These are phyloP conservation scores for Beauveria varroae DNA, from an alignment of 2,329 filamentous ascomycete species.

Conservation along the genomic window DNA sequence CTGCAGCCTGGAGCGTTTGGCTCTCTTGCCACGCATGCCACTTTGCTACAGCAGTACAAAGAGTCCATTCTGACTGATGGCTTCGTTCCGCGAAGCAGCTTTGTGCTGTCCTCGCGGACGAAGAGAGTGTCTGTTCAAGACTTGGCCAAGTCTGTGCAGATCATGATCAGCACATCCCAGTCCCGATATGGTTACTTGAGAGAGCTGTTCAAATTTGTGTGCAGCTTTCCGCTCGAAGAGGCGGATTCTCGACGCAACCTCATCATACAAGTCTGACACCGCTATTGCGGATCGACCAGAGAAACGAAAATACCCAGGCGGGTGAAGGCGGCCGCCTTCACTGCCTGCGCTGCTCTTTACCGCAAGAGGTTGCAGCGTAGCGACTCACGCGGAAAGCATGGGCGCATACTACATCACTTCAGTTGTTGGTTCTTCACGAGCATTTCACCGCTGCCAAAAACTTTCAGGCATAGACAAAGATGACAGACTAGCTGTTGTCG, in stretches of 20 bases:
- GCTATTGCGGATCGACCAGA: neutral
- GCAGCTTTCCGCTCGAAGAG: constrained; percentile 77
- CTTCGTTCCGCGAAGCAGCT: constrained; percentile 35
- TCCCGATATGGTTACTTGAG: constrained; percentile 71
- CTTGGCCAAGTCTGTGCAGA: constrained; percentile 69
- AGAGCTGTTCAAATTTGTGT: constrained; percentile 77
- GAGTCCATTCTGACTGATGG: constrained; percentile 69
- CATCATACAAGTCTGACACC: constrained; percentile 46
- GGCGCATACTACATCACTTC: neutral
- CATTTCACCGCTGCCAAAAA: neutral
- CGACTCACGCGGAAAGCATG: neutral
- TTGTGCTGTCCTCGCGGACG: constrained; percentile 39
- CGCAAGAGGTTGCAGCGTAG: neutral
- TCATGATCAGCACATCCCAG: constrained; percentile 58
- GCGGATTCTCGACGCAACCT: constrained; percentile 59
- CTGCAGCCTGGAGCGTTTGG: constrained; percentile 76
- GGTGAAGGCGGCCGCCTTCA: neutral
- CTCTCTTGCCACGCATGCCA: constrained; percentile 58
- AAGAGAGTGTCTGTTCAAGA: constrained; percentile 63
- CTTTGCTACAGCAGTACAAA: constrained; percentile 71
- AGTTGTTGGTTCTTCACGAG: too few species aligned
- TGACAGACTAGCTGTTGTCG: neutral
- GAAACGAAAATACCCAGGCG: neutral
- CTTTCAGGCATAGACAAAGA: neutral
- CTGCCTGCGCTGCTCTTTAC: neutral